These are phyloP conservation scores for Lepiota venenata DNA, from an alignment of 768 basidiomycete genomes.

Conservation along the genomic window DNA sequence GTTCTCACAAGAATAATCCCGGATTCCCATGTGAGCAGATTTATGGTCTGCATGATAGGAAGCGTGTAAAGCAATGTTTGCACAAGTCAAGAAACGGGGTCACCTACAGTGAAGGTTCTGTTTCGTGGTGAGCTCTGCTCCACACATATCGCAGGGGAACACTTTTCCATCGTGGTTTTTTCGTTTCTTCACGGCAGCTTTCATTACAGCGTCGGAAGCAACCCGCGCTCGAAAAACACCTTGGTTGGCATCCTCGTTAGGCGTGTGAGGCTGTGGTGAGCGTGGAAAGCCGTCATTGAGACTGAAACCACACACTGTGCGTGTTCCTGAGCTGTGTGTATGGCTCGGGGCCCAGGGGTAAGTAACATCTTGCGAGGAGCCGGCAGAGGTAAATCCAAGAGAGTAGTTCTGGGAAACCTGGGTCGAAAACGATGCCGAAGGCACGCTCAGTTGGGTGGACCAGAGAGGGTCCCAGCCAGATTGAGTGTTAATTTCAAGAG, in stretches of 20 bases:
- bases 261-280: not conserved
- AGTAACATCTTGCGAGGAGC: not conserved
- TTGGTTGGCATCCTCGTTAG: not conserved
- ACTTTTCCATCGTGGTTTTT: conserved; percentile 8
- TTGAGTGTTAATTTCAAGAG: too few relatives aligned
- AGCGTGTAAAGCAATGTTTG: not conserved
- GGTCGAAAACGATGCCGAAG: too few relatives aligned
- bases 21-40: conserved; percentile 4
- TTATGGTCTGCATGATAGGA: not conserved
- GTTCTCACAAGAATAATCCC: not conserved
- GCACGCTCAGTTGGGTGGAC: not conserved
- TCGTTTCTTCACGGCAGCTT: conserved; percentile 6
- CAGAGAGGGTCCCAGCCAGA: not conserved
- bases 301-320: too few relatives aligned
- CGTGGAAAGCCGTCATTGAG: not conserved
- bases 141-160: not conserved
- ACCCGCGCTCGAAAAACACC: not conserved
- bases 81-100: not conserved
- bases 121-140: conserved; percentile 4
- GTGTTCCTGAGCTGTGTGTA: too few relatives aligned
- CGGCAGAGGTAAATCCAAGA: not conserved
- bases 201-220: conserved; percentile 4
- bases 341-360: not conserved
- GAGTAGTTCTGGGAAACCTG: too few relatives aligned
- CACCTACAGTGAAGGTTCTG: conserved; percentile 9